Percentiles rank a stretch among this genome's conserved stretches.
Evolutionary conservation across 1,139 yeast genomes (phyloP).

Genomic region (Scheffersomyces cryptocercus): DNA sequence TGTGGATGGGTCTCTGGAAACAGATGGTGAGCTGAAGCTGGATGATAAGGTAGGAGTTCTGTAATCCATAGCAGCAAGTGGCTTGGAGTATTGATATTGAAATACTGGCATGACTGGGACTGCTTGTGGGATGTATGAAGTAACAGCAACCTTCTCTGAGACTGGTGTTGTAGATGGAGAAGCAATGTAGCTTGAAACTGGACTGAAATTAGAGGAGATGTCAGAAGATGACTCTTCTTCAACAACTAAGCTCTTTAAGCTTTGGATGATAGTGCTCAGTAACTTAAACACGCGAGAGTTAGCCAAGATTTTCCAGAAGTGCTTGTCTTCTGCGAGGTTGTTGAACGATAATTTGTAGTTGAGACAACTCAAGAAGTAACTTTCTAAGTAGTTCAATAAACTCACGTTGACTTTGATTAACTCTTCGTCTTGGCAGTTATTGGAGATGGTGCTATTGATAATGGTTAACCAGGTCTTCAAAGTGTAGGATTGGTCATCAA

Average conservation of each 20-base stretch:
- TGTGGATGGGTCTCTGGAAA: not conserved
- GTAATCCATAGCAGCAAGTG: not conserved
- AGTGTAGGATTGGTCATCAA: constrained; percentile 54
- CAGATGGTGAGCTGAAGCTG: not conserved
- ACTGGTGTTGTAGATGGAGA: constrained; percentile 2
- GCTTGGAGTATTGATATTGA: not conserved
- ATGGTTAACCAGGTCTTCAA: constrained; percentile 50
- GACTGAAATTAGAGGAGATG: not conserved
- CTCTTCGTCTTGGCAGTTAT: constrained; percentile 2
- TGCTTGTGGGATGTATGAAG: not conserved
- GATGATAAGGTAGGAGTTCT: not conserved
- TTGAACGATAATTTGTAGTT: constrained; percentile 31
- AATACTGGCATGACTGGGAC: not conserved
- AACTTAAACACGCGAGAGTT: constrained; percentile 8
- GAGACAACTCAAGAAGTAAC: constrained; percentile 29
- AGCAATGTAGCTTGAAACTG: not conserved
- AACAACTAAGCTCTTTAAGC: constrained; percentile 8
- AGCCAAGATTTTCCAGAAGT: constrained; percentile 25
- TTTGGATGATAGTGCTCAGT: constrained; percentile 21
- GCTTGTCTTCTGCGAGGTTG: constrained; percentile 18
- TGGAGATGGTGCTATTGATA: constrained; percentile 12
- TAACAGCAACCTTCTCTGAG: not conserved
- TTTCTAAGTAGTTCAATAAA: constrained; percentile 29
- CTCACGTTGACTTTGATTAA: constrained; percentile 17
- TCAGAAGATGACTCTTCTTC: not conserved